Percentiles rank a stretch among this genome's conserved stretches.
phyloP scores from a whole-genome alignment of 805 yeast species.

The Cyberlindnera euphorbiiphila region DNA sequence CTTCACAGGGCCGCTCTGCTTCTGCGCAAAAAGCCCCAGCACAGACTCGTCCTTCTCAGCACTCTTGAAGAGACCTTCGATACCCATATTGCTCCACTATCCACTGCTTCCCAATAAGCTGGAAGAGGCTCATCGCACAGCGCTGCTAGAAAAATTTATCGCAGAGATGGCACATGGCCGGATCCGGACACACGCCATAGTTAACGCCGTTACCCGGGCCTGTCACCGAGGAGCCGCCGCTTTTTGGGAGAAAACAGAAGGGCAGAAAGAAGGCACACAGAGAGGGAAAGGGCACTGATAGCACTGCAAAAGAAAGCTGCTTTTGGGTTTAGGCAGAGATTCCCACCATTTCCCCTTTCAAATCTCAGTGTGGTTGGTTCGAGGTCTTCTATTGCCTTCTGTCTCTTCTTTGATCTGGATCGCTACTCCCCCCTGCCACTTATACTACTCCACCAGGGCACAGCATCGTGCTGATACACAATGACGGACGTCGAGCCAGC shows the following conservation, averaged over 20 bases:
- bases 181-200: conserved; percentile 3
- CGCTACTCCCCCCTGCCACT: neutral
- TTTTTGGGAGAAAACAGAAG: conserved; percentile 5
- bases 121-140: conserved; percentile 19
- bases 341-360: too few relatives aligned
- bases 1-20: conserved; percentile 47
- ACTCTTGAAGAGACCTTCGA: conserved; percentile 32
- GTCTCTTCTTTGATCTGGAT: too few relatives aligned
- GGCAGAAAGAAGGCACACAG: conserved; percentile 1
- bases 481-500: conserved; percentile 22
- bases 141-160: conserved; percentile 17
- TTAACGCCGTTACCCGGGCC: conserved; percentile 11
- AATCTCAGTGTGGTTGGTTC: neutral
- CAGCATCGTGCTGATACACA: too few relatives aligned
- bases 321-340: too few relatives aligned
- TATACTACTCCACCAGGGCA: neutral
- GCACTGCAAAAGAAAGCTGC: too few relatives aligned
- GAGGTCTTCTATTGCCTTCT: too few relatives aligned
- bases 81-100: conserved; percentile 22
- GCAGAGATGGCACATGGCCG: conserved; percentile 1
- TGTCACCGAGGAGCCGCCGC: conserved; percentile 1
- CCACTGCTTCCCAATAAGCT: neutral
- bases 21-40: conserved; percentile 35
- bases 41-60: conserved; percentile 30
- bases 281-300: too few relatives aligned